These are phyloP conservation scores for Selenicereus undatus DNA, from an alignment of 148 eudicot species.

Conservation along the genomic window DNA sequence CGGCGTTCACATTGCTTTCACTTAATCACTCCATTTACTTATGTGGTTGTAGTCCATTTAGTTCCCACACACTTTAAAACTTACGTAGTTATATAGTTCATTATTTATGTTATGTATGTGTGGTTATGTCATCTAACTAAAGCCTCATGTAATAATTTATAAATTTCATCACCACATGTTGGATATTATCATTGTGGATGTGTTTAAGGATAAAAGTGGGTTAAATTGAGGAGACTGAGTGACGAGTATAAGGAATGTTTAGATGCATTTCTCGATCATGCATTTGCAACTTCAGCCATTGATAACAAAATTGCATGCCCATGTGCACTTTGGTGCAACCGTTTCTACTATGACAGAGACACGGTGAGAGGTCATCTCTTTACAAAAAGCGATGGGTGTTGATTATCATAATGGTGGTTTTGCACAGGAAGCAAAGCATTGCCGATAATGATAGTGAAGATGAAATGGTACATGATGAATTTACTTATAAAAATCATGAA, in stretches of 20 bases:
- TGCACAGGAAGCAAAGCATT: neutral
- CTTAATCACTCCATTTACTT: no score
- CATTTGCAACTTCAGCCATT: neutral
- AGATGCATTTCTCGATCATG: neutral
- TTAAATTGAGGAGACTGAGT: neutral
- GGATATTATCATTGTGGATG: neutral
- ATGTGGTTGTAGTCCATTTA: no score
- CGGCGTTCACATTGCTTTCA: no score
- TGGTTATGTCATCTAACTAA: no score
- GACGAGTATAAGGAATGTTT: neutral
- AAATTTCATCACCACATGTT: no score
- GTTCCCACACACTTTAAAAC: no score
- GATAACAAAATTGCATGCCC: neutral
- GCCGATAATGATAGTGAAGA: neutral
- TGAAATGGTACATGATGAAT: neutral
- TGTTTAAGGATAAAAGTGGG: neutral
- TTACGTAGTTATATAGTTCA: no score
- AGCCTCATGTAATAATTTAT: no score
- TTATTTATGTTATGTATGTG: no score
- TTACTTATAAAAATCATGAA: no score
- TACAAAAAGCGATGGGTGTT: neutral
- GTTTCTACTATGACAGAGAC: neutral
- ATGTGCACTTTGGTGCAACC: neutral
- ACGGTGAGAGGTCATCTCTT: neutral
- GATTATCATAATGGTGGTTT: neutral